phyloP scores from a whole-genome alignment of 805 yeast species.

The Diddensiella transvaalensis region DNA sequence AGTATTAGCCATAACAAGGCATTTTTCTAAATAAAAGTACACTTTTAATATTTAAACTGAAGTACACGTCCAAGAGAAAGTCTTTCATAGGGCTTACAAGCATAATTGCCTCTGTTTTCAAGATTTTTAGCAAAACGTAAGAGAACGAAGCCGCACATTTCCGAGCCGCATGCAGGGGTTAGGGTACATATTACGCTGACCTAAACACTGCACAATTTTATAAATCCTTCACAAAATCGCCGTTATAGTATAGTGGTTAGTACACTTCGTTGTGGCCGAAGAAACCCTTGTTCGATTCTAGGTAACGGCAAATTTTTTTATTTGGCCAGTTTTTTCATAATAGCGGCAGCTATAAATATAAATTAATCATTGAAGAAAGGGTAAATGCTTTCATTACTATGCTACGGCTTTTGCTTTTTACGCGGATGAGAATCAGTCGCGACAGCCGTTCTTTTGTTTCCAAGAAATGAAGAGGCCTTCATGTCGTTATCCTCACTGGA shows the following conservation, averaged over 20 bases:
- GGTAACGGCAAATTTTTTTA: conserved; percentile 5
- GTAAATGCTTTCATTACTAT: neutral
- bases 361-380: neutral
- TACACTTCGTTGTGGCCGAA: conserved; percentile 9
- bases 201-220: conserved; percentile 8
- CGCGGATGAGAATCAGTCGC: conserved; percentile 23
- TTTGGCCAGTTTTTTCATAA: no score
- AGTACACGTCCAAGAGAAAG: no score
- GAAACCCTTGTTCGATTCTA: conserved; percentile 8
- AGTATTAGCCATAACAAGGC: no score
- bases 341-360: neutral
- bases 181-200: no score
- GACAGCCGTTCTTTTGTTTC: conserved; percentile 32
- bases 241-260: conserved; percentile 10
- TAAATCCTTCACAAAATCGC: conserved; percentile 5
- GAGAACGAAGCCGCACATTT: no score
- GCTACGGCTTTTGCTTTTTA: conserved; percentile 27
- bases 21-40: no score
- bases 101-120: no score
- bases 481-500: conserved; percentile 86
- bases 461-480: conserved; percentile 34
- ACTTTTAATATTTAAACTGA: no score
- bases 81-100: no score
- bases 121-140: no score
- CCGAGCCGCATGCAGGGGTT: no score